Evolutionary conservation across 768 basidiomycete genomes (phyloP).

Genomic region (Brasilioporus rufonigricans): DNA sequence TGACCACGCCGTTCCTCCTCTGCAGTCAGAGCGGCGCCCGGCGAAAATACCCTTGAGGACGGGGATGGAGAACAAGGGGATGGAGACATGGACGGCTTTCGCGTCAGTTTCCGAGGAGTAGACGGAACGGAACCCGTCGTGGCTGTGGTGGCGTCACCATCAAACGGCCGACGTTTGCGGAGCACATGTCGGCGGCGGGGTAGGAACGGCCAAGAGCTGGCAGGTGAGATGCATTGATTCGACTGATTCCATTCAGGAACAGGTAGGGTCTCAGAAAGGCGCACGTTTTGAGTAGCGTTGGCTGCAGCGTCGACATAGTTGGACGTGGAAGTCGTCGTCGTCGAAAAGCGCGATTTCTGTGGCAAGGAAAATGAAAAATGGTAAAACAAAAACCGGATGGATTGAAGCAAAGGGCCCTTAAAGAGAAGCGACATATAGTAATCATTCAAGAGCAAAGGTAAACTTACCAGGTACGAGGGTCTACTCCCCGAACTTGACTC

Average conservation of each 20-base stretch:
- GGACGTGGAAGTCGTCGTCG: constrained; percentile 35
- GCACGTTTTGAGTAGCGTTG: background rate
- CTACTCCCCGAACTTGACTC: background rate
- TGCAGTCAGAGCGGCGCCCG: background rate
- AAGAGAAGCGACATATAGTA: background rate
- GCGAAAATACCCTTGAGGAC: background rate
- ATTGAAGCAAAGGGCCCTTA: background rate
- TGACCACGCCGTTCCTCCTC: constrained; percentile 4
- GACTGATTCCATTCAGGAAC: constrained; percentile 4
- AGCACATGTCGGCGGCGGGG: constrained; percentile 27
- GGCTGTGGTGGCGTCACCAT: background rate
- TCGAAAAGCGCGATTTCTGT: constrained; percentile 36
- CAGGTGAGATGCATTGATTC: constrained; percentile 8
- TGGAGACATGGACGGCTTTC: background rate
- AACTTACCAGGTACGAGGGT: constrained; percentile 18
- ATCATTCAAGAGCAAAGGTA: background rate
- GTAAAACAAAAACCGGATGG: background rate
- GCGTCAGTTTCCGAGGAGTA: constrained; percentile 11
- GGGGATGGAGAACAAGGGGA: constrained; percentile 4
- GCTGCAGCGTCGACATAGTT: constrained; percentile 22
- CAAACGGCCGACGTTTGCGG: constrained; percentile 29
- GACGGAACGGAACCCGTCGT: constrained; percentile 5
- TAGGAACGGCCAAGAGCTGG: constrained; percentile 21
- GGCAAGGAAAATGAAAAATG: background rate
- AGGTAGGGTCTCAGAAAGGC: background rate